Conservation (phyloP, 768 basidiomycete species). For the Pulveroboletus sp. region DNA sequence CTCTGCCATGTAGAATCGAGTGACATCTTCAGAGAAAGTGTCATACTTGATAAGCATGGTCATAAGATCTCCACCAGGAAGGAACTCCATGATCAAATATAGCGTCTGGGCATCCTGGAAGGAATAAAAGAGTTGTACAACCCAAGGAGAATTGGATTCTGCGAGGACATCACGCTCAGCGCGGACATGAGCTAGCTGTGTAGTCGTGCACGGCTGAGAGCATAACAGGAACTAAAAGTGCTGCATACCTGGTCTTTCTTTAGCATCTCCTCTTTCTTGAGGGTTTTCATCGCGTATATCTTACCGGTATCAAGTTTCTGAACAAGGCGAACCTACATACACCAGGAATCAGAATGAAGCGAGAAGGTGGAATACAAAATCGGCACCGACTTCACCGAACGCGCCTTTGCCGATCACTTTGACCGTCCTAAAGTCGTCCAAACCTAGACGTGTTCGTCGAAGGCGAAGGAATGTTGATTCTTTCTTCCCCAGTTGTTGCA, state of each 20-base stretch:
- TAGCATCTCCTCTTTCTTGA: slow-evolving; percentile 98
- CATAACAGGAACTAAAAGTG: not conserved
- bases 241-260: slow-evolving; percentile 89
- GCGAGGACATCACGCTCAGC: slow-evolving; percentile 96
- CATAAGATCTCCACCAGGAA: slow-evolving; percentile 98
- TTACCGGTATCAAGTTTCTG: slow-evolving; percentile 97
- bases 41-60: slow-evolving; percentile 99
- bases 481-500: slow-evolving; percentile 79
- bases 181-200: slow-evolving; percentile 91
- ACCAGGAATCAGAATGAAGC: not conserved
- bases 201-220: not conserved
- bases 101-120: slow-evolving; percentile 92
- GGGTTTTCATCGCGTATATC: slow-evolving; percentile 98
- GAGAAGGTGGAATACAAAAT: not conserved
- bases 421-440: slow-evolving; percentile 92
- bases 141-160: slow-evolving; percentile 93
- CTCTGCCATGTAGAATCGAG: slow-evolving; percentile 98
- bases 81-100: slow-evolving; percentile 98
- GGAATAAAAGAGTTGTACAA: slow-evolving; percentile 96
- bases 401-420: slow-evolving; percentile 99
- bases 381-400: slow-evolving; percentile 79
- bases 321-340: slow-evolving; percentile 71
- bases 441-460: slow-evolving; percentile 81
- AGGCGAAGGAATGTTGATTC: slow-evolving; percentile 87
- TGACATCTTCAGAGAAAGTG: slow-evolving; percentile 97